Evolutionary conservation across 1,139 yeast species (phyloP).

Genomic region (Geotrichum citri-aurantii): DNA sequence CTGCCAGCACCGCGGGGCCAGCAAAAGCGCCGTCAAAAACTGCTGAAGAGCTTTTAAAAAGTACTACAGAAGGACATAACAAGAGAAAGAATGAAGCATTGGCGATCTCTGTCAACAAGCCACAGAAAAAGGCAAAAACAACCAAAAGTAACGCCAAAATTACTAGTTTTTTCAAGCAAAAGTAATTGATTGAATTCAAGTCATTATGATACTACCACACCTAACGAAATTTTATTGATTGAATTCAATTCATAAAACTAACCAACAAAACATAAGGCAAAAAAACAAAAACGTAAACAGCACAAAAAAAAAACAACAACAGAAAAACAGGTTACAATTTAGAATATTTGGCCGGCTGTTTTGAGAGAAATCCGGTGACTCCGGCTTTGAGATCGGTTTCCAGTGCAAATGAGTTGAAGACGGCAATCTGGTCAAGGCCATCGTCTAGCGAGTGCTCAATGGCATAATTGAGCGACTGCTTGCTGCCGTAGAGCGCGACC

Average conservation of each 20-base stretch:
- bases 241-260: too few species aligned
- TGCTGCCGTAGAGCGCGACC: conserved; percentile 66
- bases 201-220: too few species aligned
- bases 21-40: background rate
- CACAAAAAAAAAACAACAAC: background rate
- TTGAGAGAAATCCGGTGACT: conserved; percentile 29
- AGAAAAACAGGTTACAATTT: conserved; percentile 24
- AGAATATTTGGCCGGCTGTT: conserved; percentile 31
- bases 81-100: background rate
- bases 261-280: too few species aligned
- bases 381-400: conserved; percentile 36
- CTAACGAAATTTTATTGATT: too few species aligned
- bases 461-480: conserved; percentile 51
- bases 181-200: too few species aligned
- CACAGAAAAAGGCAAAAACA: background rate
- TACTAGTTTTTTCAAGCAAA: conserved; percentile 5
- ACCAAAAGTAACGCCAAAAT: conserved; percentile 1
- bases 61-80: conserved; percentile 4
- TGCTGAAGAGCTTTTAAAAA: background rate
- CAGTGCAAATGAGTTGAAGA: conserved; percentile 46
- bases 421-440: conserved; percentile 51
- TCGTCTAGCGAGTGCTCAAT: conserved; percentile 42
- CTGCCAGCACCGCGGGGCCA: background rate
- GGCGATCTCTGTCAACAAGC: background rate
- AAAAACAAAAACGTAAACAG: too few species aligned